Evolutionary conservation across 129 eudicot genomes (phyloP).

Genomic region (Tagetes erecta): DNA sequence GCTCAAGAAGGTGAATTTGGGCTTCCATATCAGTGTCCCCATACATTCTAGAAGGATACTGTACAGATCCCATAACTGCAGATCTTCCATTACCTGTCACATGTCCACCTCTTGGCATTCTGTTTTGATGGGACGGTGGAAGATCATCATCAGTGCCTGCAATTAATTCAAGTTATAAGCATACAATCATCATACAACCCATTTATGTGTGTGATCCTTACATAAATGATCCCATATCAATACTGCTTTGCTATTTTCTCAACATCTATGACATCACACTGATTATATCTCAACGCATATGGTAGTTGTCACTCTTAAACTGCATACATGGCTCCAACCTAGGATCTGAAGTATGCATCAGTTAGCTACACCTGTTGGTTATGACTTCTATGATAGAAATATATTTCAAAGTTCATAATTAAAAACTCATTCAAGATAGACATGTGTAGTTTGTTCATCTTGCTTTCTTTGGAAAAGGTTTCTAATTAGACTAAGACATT

Average conservation of each 20-base stretch:
- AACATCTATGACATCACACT: background rate
- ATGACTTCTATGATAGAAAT: background rate
- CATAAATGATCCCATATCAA: background rate
- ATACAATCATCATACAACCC: background rate
- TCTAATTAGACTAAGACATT: constrained; percentile 7
- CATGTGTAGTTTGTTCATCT: background rate
- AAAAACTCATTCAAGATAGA: constrained; percentile 1
- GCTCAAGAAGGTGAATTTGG: constrained; percentile 78
- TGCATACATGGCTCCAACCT: background rate
- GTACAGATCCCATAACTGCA: constrained; percentile 53
- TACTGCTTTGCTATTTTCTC: background rate
- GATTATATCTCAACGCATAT: background rate
- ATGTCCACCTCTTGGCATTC: constrained; percentile 76
- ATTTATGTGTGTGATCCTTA: background rate
- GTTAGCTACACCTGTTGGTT: constrained; percentile 8
- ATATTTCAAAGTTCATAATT: constrained; percentile 1
- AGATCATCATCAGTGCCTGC: constrained; percentile 92
- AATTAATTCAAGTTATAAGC: constrained; percentile 16
- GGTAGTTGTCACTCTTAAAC: background rate
- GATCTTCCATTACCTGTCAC: constrained; percentile 76
- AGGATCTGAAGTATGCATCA: constrained; percentile 1
- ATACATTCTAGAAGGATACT: constrained; percentile 59
- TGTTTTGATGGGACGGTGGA: constrained; percentile 80
- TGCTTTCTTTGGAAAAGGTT: background rate
- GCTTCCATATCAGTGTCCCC: constrained; percentile 77